phyloP scores from a whole-genome alignment of 148 eudicot species.

The Arbutus unedo region DNA sequence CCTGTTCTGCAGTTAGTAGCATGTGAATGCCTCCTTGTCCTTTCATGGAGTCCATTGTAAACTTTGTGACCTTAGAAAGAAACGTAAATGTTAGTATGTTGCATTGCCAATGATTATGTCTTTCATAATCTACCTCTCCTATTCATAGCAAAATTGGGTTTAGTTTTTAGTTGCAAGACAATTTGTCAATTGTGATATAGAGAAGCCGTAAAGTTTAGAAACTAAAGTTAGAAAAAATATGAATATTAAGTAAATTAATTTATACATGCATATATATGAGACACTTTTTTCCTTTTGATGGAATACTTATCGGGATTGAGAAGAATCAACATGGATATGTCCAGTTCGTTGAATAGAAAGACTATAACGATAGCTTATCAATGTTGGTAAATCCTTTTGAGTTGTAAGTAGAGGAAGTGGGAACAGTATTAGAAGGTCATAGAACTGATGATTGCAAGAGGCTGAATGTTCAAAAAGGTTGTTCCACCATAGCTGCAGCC shows the following conservation, averaged over 20 bases:
- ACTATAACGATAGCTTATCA: not conserved
- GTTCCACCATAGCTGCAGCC: too few species aligned
- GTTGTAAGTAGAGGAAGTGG: not conserved
- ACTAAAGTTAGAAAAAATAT: not conserved
- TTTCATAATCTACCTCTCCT: not conserved
- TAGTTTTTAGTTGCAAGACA: not conserved
- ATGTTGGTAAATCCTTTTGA: not conserved
- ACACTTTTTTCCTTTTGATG: not conserved
- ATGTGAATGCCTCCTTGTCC: conserved; percentile 67
- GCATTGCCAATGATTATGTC: not conserved
- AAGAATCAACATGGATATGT: not conserved
- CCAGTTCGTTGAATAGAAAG: not conserved
- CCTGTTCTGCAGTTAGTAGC: conserved; percentile 62
- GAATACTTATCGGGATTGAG: not conserved
- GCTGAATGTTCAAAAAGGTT: too few species aligned
- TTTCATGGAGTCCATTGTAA: conserved; percentile 47
- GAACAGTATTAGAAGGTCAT: not conserved
- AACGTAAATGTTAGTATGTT: not conserved
- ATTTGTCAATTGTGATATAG: not conserved
- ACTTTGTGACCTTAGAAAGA: conserved; percentile 13
- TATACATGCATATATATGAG: not conserved
- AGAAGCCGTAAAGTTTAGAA: not conserved
- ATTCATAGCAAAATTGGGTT: not conserved
- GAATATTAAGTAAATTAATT: not conserved
- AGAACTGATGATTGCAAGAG: not conserved